These are phyloP conservation scores for Rhynchosporium agropyri DNA, from an alignment of 2,329 filamentous ascomycete genomes.

Conservation along the genomic window DNA sequence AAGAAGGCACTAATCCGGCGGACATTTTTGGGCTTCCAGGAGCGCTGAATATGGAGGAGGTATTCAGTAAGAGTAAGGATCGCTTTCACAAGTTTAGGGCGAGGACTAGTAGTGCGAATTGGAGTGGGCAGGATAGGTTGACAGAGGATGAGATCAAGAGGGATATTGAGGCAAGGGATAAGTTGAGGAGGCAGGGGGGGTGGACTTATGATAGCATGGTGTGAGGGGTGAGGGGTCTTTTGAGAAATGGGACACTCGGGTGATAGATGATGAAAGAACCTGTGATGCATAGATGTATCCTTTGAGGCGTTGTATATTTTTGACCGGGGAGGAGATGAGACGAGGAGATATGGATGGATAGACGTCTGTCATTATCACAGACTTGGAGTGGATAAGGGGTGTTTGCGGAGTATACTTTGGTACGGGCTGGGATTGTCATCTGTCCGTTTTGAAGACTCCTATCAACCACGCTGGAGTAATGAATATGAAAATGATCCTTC, in stretches of 20 bases:
- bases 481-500: conserved; percentile 23
- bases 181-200: conserved; percentile 78
- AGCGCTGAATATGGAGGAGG: conserved; percentile 92
- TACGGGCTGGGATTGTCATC: not conserved
- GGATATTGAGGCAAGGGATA: conserved; percentile 78
- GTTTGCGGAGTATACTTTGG: conserved; percentile 12
- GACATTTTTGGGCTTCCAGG: conserved; percentile 86
- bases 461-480: conserved; percentile 19
- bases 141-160: conserved; percentile 85
- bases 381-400: not conserved
- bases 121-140: conserved; percentile 78
- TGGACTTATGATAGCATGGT: conserved; percentile 66
- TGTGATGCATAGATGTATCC: conserved; percentile 10
- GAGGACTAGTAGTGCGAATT: conserved; percentile 92
- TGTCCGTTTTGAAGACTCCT: not conserved
- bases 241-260: not conserved
- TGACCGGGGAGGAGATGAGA: not conserved
- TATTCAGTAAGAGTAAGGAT: conserved; percentile 88
- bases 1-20: conserved; percentile 84
- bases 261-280: not conserved
- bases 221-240: conserved; percentile 24
- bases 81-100: conserved; percentile 85
- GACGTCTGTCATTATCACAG: not conserved
- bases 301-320: conserved; percentile 15
- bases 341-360: not conserved